A percentile compares a stretch with the other conserved stretches of the same genome.
Evolutionary conservation across 1,139 yeast genomes (phyloP).

Genomic region (Scheffersomyces quercinus): DNA sequence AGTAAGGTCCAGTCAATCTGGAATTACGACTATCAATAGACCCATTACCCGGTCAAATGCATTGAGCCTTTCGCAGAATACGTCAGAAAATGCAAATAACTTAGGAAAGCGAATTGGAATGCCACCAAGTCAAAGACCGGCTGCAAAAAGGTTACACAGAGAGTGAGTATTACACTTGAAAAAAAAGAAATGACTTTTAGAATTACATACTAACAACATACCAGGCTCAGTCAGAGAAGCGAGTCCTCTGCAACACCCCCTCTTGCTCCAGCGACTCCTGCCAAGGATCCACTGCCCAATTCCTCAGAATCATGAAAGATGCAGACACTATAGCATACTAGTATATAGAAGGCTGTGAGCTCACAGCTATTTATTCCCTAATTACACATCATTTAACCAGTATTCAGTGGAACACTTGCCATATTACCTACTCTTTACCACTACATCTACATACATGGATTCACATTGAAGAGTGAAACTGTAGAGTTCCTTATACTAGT

Average conservation of each 20-base stretch:
- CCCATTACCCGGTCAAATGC: background rate
- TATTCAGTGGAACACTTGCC: too few relatives aligned
- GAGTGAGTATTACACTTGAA: conserved; percentile 9
- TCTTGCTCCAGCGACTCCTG: background rate
- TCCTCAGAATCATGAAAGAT: too few relatives aligned
- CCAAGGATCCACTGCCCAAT: too few relatives aligned
- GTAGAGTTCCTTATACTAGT: too few relatives aligned
- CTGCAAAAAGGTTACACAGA: conserved; percentile 13
- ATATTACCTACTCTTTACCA: too few relatives aligned
- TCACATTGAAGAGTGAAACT: too few relatives aligned
- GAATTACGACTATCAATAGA: too few relatives aligned
- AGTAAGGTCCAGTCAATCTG: background rate
- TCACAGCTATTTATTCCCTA: too few relatives aligned
- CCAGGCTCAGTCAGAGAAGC: background rate
- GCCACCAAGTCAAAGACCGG: conserved; percentile 34
- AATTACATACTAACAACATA: background rate
- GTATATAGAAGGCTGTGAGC: too few relatives aligned
- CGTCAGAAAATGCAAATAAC: conserved; percentile 1
- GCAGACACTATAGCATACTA: too few relatives aligned
- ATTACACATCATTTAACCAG: too few relatives aligned
- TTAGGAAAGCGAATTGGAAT: conserved; percentile 33
- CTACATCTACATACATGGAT: too few relatives aligned
- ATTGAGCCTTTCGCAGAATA: background rate
- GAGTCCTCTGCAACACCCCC: background rate
- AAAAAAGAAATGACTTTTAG: background rate